Conservation (phyloP, 129 eudicot genomes). For the Lactuca saligna region DNA sequence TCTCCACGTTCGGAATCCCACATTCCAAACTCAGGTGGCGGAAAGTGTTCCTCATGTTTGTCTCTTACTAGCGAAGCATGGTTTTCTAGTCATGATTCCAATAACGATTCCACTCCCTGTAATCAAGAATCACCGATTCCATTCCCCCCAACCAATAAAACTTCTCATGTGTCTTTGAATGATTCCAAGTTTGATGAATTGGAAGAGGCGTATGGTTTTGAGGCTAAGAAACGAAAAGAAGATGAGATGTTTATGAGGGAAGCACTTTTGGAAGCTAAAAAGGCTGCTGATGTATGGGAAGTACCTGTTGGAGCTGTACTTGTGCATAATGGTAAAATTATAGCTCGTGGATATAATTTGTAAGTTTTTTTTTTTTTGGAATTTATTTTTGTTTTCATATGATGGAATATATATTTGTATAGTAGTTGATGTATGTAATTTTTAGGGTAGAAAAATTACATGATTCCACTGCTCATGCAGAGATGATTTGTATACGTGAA, state of each 20-base stretch:
- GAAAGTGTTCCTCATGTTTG: slow-evolving; percentile 53
- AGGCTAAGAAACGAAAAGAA: slow-evolving; percentile 57
- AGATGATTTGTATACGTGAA: slow-evolving; percentile 80
- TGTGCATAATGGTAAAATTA: slow-evolving; percentile 72
- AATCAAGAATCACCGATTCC: slow-evolving; percentile 24
- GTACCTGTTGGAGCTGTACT: slow-evolving; percentile 97
- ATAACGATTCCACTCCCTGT: slow-evolving; percentile 32
- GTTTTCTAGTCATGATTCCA: slow-evolving; percentile 69
- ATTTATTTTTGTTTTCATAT: slow-evolving; percentile 11
- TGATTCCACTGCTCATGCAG: slow-evolving; percentile 97
- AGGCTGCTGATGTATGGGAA: slow-evolving; percentile 87
- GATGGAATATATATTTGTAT: not conserved
- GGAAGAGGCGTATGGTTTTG: slow-evolving; percentile 68
- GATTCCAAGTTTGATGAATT: slow-evolving; percentile 58
- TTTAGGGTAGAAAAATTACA: slow-evolving; percentile 84
- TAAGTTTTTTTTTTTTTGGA: slow-evolving; percentile 37
- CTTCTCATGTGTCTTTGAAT: slow-evolving; percentile 32
- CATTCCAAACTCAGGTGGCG: slow-evolving; percentile 49
- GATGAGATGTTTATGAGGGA: slow-evolving; percentile 93
- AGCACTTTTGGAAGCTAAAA: slow-evolving; percentile 80
- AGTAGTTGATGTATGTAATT: slow-evolving; percentile 16
- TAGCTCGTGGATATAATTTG: slow-evolving; percentile 88
- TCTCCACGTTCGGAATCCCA: slow-evolving; percentile 50
- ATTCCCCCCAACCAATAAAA: slow-evolving; percentile 35
- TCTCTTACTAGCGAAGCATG: slow-evolving; percentile 68